Percentiles rank a stretch among this genome's conserved stretches.
Evolutionary conservation across 2,329 filamentous ascomycete species (phyloP).

Genomic region (Cordyceps javanica): DNA sequence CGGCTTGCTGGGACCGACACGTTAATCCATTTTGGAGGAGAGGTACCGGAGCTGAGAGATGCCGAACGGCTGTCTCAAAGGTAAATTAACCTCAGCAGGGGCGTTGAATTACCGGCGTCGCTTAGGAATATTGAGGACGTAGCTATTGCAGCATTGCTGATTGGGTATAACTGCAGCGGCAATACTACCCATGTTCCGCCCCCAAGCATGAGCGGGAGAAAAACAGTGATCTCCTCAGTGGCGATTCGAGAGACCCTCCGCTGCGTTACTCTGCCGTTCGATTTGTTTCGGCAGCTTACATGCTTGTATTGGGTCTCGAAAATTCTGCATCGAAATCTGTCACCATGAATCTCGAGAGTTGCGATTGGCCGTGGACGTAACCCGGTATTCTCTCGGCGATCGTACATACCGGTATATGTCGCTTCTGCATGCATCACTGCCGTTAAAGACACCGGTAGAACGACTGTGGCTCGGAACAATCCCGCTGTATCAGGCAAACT

Average conservation of each 20-base stretch:
- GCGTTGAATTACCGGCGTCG: not conserved
- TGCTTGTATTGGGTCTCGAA: not conserved
- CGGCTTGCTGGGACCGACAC: not conserved
- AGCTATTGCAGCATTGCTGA: not conserved
- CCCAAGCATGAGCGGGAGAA: not conserved
- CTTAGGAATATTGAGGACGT: not conserved
- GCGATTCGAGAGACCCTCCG: not conserved
- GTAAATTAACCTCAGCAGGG: not conserved
- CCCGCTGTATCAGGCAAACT: not conserved
- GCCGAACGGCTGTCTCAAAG: not conserved
- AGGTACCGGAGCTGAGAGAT: not conserved
- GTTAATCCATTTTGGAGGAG: not conserved
- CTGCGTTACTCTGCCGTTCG: not conserved
- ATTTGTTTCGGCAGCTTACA: not conserved
- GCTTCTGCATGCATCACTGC: not conserved
- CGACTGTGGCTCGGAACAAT: not conserved
- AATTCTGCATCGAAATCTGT: not conserved
- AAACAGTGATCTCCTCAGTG: not conserved
- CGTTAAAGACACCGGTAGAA: not conserved
- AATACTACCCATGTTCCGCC: slow-evolving; percentile 9
- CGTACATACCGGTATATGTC: slow-evolving; percentile 3
- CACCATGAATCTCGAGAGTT: not conserved
- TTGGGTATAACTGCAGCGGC: not conserved
- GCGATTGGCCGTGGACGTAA: not conserved
- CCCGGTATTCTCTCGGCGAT: not conserved